phyloP scores from a whole-genome alignment of 305 asterid species.

The Fraxinus dipetala region DNA sequence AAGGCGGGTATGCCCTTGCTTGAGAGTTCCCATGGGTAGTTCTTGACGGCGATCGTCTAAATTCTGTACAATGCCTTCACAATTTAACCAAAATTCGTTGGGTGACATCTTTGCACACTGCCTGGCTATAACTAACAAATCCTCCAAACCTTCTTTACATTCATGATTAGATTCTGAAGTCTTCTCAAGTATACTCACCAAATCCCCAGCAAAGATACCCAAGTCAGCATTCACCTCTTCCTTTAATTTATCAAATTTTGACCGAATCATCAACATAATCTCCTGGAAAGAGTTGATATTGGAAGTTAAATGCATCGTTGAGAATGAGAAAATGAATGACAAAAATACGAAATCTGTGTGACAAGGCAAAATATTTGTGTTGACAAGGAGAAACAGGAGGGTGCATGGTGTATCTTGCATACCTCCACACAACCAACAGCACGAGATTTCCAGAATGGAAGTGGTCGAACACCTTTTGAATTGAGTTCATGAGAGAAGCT shows the following conservation, averaged over 20 bases:
- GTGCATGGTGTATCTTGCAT: constrained; percentile 46
- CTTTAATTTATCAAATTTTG: constrained; percentile 79
- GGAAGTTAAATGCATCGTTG: constrained; percentile 20
- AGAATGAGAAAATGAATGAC: constrained; percentile 14
- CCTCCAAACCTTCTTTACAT: constrained; percentile 72
- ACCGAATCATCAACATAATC: constrained; percentile 70
- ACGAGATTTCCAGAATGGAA: constrained; percentile 97
- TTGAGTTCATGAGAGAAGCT: constrained; percentile 97
- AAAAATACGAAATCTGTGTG: constrained; percentile 18
- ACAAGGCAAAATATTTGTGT: background rate
- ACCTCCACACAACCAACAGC: constrained; percentile 85
- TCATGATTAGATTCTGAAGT: constrained; percentile 67
- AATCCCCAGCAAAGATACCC: constrained; percentile 84
- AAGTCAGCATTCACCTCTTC: constrained; percentile 87
- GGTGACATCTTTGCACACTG: constrained; percentile 83
- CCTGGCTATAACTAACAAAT: constrained; percentile 74
- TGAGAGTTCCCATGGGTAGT: constrained; percentile 67
- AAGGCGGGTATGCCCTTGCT: constrained; percentile 87
- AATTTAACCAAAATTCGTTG: constrained; percentile 78
- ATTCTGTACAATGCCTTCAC: constrained; percentile 89
- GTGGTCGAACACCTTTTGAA: constrained; percentile 89
- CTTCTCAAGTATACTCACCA: constrained; percentile 78
- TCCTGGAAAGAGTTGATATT: constrained; percentile 48
- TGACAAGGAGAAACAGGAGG: constrained; percentile 40
- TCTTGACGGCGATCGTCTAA: constrained; percentile 96